phyloP scores from a whole-genome alignment of 768 basidiomycete genomes.

The Butyriboletus loyo region DNA sequence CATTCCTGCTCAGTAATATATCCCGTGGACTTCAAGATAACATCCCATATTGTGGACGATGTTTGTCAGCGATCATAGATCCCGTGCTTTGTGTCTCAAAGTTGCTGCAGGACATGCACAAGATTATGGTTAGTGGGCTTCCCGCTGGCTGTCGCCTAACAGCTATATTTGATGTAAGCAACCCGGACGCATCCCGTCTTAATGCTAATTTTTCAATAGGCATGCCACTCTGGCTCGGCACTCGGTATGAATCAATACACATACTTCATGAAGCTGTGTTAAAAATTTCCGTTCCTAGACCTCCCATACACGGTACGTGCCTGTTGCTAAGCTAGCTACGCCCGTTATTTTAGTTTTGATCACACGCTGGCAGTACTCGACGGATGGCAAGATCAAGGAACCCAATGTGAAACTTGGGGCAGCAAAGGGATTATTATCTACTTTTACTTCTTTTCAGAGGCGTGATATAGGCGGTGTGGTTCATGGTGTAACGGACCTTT shows the following conservation, averaged over 20 bases:
- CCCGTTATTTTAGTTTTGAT: not conserved
- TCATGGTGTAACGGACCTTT: slow-evolving; percentile 64
- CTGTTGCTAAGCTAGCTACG: not conserved
- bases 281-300: slow-evolving; percentile 38
- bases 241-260: slow-evolving; percentile 49
- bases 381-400: slow-evolving; percentile 93
- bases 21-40: slow-evolving; percentile 65
- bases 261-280: not conserved
- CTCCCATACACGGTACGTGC: slow-evolving; percentile 61
- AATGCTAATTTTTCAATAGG: slow-evolving; percentile 39
- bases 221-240: slow-evolving; percentile 87
- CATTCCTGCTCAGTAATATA: slow-evolving; percentile 63
- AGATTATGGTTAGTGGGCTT: slow-evolving; percentile 74
- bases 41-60: slow-evolving; percentile 87
- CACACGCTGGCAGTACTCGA: slow-evolving; percentile 64
- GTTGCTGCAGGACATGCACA: slow-evolving; percentile 58
- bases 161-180: slow-evolving; percentile 69
- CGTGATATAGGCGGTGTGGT: slow-evolving; percentile 82
- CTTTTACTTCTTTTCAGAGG: slow-evolving; percentile 69
- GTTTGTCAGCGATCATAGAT: slow-evolving; percentile 41
- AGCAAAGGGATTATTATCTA: slow-evolving; percentile 79
- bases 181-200: not conserved
- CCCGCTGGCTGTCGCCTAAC: slow-evolving; percentile 89
- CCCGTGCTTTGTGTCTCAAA: slow-evolving; percentile 1
- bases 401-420: slow-evolving; percentile 87